A percentile compares a stretch with the other conserved stretches of the same genome.
Evolutionary conservation across 1,284 basidiomycete genomes (phyloP).

Genomic region (Xerocomus amazonicus): DNA sequence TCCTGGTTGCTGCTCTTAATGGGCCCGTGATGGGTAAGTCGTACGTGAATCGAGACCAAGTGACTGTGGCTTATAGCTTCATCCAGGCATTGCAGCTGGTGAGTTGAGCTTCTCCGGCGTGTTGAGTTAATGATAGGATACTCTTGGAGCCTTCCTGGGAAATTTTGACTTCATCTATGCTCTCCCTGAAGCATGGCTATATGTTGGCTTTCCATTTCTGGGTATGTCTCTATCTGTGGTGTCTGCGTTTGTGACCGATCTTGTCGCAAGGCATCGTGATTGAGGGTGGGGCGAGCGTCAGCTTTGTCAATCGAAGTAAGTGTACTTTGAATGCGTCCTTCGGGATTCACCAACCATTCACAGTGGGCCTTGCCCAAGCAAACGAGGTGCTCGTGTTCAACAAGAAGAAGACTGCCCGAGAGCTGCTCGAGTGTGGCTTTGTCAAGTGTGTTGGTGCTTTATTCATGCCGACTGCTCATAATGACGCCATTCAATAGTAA

Average conservation of each 20-base stretch:
- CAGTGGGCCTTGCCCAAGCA: slow-evolving; percentile 65
- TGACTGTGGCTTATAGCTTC: slow-evolving; percentile 5
- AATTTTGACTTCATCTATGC: slow-evolving; percentile 73
- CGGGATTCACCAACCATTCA: neutral
- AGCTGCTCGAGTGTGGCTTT: slow-evolving; percentile 59
- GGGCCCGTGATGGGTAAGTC: slow-evolving; percentile 65
- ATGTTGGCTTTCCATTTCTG: slow-evolving; percentile 65
- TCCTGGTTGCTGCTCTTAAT: slow-evolving; percentile 64
- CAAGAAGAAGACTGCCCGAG: slow-evolving; percentile 58
- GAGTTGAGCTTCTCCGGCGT: slow-evolving; percentile 1
- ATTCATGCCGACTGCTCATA: neutral
- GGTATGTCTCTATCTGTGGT: slow-evolving; percentile 38
- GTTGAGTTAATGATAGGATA: neutral
- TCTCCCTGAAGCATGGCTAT: slow-evolving; percentile 59
- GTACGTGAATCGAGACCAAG: neutral
- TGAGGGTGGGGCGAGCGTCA: slow-evolving; percentile 66
- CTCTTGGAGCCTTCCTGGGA: slow-evolving; percentile 55
- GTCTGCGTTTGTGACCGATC: slow-evolving; percentile 2
- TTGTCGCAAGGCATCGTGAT: slow-evolving; percentile 49
- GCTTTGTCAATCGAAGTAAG: slow-evolving; percentile 61
- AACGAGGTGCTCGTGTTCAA: slow-evolving; percentile 69
- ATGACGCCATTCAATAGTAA: slow-evolving; percentile 38
- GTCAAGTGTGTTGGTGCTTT: slow-evolving; percentile 48
- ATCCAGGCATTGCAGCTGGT: slow-evolving; percentile 65
- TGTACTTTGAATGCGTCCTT: neutral